A percentile compares a stretch with the other conserved stretches of the same genome.
Evolutionary conservation across 2,329 filamentous ascomycete genomes (phyloP).

Genomic region (Colletotrichum siamense): DNA sequence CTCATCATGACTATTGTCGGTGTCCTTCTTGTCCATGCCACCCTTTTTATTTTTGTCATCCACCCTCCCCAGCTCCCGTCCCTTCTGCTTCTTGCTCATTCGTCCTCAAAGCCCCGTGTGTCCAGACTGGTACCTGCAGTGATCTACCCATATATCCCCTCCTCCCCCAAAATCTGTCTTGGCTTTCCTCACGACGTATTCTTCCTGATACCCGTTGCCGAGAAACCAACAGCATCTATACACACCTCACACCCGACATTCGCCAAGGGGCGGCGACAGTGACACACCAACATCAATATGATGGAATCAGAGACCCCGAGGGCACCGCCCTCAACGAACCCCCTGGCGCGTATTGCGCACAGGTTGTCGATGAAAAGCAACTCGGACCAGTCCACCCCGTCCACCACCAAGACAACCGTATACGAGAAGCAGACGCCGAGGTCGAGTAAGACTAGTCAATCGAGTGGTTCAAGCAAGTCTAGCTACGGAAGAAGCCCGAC

Average conservation of each 20-base stretch:
- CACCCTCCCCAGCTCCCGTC: background rate
- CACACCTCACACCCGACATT: background rate
- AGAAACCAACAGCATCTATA: background rate
- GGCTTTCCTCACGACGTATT: background rate
- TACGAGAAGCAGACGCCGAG: constrained; percentile 1
- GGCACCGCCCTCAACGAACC: background rate
- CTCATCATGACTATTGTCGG: constrained; percentile 9
- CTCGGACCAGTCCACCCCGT: background rate
- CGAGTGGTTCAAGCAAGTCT: constrained; percentile 1
- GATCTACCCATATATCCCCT: background rate
- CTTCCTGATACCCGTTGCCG: background rate
- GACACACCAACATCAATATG: background rate
- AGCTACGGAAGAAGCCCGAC: background rate
- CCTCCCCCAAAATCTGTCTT: background rate
- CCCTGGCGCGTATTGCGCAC: constrained; percentile 25
- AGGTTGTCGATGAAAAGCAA: constrained; percentile 1
- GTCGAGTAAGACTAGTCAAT: constrained; percentile 6
- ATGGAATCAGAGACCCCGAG: background rate
- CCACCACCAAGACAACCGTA: background rate
- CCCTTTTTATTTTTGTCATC: background rate
- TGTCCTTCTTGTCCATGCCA: background rate
- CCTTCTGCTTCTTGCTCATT: background rate
- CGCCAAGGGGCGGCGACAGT: background rate
- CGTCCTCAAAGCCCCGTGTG: background rate
- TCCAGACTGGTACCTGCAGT: background rate